Percentiles rank a stretch among this genome's conserved stretches.
phyloP scores from a whole-genome alignment of 139 green algal species.

The Bryopsis sp. region DNA sequence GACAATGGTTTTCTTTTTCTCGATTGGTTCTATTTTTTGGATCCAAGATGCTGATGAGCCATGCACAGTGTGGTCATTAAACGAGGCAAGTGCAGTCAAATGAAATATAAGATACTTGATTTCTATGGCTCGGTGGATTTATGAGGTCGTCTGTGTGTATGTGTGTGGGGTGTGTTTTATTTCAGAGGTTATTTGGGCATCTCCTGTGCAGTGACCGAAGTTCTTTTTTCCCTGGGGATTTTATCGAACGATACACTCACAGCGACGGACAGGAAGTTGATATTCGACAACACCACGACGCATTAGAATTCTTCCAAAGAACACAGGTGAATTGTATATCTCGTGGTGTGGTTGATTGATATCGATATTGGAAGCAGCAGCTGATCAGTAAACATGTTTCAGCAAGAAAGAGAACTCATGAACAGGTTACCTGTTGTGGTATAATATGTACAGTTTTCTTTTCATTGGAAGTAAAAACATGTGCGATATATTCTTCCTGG shows the following conservation, averaged over 20 bases:
- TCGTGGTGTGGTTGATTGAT: no score
- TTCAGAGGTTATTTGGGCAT: slow-evolving; percentile 15
- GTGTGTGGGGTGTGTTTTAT: background rate
- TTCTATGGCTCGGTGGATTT: no score
- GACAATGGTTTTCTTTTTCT: background rate
- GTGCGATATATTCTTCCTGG: no score
- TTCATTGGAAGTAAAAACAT: no score
- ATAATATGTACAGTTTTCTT: no score
- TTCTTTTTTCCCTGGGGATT: slow-evolving; percentile 7
- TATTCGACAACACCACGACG: slow-evolving; percentile 13
- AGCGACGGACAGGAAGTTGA: slow-evolving; percentile 5
- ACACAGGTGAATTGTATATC: background rate
- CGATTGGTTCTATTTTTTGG: background rate
- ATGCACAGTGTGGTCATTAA: background rate
- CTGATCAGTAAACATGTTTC: no score
- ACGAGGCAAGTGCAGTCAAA: background rate
- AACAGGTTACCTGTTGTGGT: no score
- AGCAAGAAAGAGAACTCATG: no score
- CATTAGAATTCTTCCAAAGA: slow-evolving; percentile 16
- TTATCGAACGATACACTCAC: slow-evolving; percentile 10
- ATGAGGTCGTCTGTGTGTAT: background rate
- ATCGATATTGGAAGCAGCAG: no score
- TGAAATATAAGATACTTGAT: no score
- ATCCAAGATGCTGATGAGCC: background rate
- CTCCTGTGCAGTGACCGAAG: background rate